Evolutionary conservation across 2,329 filamentous ascomycete species (phyloP), one percentile per base, ranked within the genome.

Genomic region (Cercospora sp.): DNA sequence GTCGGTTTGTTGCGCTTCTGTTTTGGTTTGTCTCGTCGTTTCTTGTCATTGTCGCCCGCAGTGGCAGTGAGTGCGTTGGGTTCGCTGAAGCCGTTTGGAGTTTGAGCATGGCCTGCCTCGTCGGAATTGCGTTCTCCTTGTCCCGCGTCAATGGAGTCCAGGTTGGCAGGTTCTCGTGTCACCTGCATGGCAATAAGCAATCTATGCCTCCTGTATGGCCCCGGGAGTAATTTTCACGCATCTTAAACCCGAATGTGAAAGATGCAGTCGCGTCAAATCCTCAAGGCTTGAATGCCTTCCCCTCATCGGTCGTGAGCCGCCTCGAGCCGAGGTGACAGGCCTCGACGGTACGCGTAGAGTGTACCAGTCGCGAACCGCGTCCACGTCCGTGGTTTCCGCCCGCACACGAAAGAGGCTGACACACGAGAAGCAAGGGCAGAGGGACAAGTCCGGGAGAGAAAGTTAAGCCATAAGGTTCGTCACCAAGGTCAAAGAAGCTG

Each of bases 1-100:
- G 91, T 94, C 3, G 91, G 91, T 79, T 94, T 94, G 80, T 94
- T 94, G 59, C 91, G 87, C 82, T 91, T 93, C 81, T 94, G 91
- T 80, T 91, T 92, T 3, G 75, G 73, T 53, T 76, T 78, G 5
- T 31, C 60, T 26, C 62, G 31, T 28, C 36, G 12, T 42, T 57
- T 57, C 26, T 42, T 30, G 13, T 45, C 58, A 30, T 40, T 45
- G 8, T 51, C 63, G 13, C 31, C 63, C 5, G 55, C 20, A 26
- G 20, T 65, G 18, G 63, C 40, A 33, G 63, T 48, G 51, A 40
- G 16, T 20, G 9, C 55, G 20, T 36, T 48, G 40, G 67, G 62
- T 68, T 73, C 78, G 72, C 79, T 76, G 61, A 90, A 92, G 23
- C 91, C 84, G 78, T 88, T 92, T 65, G 92, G 74, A 0, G 88